Percentiles rank a stretch among this genome's conserved stretches.
Evolutionary conservation across 305 asterid species (phyloP).

Genomic region (Fraxinus angustifolia): DNA sequence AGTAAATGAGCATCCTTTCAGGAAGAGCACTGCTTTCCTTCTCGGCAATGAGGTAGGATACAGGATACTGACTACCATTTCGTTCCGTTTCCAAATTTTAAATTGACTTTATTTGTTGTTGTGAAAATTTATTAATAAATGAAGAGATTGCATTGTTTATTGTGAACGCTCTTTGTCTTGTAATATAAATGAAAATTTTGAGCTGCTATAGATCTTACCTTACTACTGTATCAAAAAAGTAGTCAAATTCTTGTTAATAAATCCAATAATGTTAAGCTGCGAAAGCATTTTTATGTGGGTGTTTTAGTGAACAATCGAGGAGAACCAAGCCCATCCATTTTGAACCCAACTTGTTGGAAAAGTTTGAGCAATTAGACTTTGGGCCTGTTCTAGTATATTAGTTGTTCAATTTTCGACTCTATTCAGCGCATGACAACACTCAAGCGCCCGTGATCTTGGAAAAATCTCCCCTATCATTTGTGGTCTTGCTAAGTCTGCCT

Average conservation of each 20-base stretch:
- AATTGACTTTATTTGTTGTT: neutral
- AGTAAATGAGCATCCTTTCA: conserved; percentile 80
- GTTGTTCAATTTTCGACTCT: neutral
- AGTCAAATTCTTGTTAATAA: neutral
- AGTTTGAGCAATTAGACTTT: neutral
- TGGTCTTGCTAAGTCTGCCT: neutral
- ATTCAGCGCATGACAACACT: neutral
- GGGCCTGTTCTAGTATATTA: neutral
- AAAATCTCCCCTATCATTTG: neutral
- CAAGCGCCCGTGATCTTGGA: neutral
- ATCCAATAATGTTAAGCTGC: conserved; percentile 1
- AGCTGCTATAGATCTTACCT: neutral
- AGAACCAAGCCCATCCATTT: neutral
- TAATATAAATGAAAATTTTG: neutral
- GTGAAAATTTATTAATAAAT: neutral
- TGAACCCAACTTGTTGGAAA: neutral
- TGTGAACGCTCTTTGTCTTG: neutral
- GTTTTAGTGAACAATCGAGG: neutral
- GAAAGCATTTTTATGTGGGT: neutral
- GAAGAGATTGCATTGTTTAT: neutral
- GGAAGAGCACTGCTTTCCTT: conserved; percentile 82
- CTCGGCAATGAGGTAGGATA: conserved; percentile 84
- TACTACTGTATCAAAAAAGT: conserved; percentile 4
- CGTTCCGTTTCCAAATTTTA: conserved; percentile 4
- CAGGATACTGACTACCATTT: conserved; percentile 14